Conservation (phyloP, 371 early-diverging fungal species). For the Apophysomyces sp. region DNA sequence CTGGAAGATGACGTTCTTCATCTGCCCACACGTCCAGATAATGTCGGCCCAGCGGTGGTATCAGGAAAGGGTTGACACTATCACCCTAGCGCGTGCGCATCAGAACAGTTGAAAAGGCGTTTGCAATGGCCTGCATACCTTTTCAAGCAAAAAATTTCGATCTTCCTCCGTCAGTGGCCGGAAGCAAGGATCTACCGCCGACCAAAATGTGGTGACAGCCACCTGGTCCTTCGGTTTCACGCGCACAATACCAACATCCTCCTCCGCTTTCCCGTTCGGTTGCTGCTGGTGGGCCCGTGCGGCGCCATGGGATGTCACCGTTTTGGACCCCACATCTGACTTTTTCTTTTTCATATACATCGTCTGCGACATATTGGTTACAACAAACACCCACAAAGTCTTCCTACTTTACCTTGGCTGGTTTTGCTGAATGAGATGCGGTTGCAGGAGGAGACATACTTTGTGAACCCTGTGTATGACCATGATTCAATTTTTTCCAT, state of each 20-base stretch:
- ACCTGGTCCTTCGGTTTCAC: slow-evolving; percentile 71
- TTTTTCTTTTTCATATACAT: background rate
- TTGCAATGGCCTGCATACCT: slow-evolving; percentile 16
- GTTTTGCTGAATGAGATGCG: background rate
- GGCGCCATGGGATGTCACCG: background rate
- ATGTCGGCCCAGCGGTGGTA: slow-evolving; percentile 78
- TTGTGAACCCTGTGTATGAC: background rate
- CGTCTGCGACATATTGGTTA: background rate
- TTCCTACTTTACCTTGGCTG: background rate
- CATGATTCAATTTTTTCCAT: slow-evolving; percentile 7
- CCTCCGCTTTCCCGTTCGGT: background rate
- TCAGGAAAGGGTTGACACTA: slow-evolving; percentile 64
- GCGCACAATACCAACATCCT: slow-evolving; percentile 39
- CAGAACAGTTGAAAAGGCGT: background rate
- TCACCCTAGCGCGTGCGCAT: slow-evolving; percentile 28
- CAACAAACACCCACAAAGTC: background rate
- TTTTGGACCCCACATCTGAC: background rate
- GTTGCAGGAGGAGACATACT: background rate
- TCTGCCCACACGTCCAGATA: slow-evolving; percentile 84
- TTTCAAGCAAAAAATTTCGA: slow-evolving; percentile 62
- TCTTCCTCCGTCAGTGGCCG: slow-evolving; percentile 86
- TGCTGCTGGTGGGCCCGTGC: background rate
- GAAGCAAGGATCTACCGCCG: slow-evolving; percentile 81
- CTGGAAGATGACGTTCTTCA: slow-evolving; percentile 70
- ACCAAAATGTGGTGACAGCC: slow-evolving; percentile 79